Evolutionary conservation across 345 rosid species (phyloP).

Genomic region (Syzygium aqueum): DNA sequence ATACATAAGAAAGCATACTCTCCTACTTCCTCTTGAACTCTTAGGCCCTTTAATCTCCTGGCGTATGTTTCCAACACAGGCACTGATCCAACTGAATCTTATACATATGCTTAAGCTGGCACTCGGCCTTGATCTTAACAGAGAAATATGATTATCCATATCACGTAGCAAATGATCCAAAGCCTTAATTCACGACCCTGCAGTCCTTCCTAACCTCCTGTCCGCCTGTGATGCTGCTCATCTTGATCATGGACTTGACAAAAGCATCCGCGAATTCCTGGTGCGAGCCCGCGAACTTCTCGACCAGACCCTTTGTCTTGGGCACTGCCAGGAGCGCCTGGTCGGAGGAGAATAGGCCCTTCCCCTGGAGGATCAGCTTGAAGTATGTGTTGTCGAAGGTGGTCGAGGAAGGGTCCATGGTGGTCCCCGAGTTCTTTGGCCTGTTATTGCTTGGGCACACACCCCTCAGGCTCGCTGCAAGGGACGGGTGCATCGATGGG

Average conservation of each 20-base stretch:
- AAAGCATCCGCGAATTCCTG: constrained; percentile 46
- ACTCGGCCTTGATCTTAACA: neutral
- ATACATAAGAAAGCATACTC: neutral
- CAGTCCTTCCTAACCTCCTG: constrained; percentile 71
- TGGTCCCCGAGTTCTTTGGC: constrained; percentile 56
- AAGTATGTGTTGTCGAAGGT: constrained; percentile 62
- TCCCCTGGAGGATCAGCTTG: constrained; percentile 61
- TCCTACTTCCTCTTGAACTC: neutral
- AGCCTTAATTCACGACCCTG: constrained; percentile 20
- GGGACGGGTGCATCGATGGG: constrained; percentile 55
- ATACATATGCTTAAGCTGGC: neutral
- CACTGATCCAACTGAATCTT: neutral
- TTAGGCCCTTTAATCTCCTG: neutral
- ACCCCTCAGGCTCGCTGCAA: constrained; percentile 38
- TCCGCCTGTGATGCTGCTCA: constrained; percentile 72
- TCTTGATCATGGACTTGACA: constrained; percentile 71
- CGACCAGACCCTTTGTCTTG: constrained; percentile 40
- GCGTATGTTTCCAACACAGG: neutral
- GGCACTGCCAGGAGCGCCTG: constrained; percentile 49
- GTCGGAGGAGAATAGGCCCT: constrained; percentile 72
- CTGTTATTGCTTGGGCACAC: constrained; percentile 57
- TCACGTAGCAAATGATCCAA: neutral
- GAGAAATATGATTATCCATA: neutral
- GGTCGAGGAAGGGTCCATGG: constrained; percentile 36
- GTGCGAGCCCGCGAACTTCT: constrained; percentile 41